Evolutionary conservation across 129 eudicot genomes (phyloP).

Genomic region (Chrysanthemum seticuspe): DNA sequence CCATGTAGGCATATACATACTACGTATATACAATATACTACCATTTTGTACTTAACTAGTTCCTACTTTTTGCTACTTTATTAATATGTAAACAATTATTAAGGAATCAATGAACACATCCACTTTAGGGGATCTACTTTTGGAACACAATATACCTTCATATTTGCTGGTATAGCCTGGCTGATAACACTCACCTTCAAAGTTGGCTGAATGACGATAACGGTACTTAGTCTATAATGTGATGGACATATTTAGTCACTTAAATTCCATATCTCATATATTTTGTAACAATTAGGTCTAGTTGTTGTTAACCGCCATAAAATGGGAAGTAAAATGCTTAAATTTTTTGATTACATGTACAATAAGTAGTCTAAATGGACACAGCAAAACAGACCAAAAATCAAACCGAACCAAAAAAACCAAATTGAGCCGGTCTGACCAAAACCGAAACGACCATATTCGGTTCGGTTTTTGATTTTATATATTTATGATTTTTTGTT

Average conservation of each 20-base stretch:
- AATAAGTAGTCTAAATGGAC: too few relatives aligned
- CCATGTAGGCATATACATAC: not conserved
- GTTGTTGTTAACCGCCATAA: not conserved
- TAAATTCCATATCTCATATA: not conserved
- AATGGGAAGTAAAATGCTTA: not conserved
- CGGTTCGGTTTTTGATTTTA: too few relatives aligned
- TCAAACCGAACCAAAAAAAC: too few relatives aligned
- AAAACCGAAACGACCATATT: too few relatives aligned
- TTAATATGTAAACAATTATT: slow-evolving; percentile 28
- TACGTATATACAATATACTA: too few relatives aligned
- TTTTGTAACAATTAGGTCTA: too few relatives aligned
- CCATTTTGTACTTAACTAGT: not conserved
- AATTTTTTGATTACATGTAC: too few relatives aligned
- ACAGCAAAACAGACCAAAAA: too few relatives aligned
- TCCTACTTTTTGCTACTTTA: slow-evolving; percentile 23
- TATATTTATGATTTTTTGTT: too few relatives aligned
- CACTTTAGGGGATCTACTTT: slow-evolving; percentile 34
- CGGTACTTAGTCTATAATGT: not conserved
- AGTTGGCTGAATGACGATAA: slow-evolving; percentile 1
- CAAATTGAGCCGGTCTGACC: too few relatives aligned
- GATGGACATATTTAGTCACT: not conserved
- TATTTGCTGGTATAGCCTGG: slow-evolving; percentile 42
- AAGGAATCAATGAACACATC: slow-evolving; percentile 37
- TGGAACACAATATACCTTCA: slow-evolving; percentile 34
- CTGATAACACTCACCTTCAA: slow-evolving; percentile 19